Conservation (phyloP, 306 rosid genomes). For the Vicia faba region DNA sequence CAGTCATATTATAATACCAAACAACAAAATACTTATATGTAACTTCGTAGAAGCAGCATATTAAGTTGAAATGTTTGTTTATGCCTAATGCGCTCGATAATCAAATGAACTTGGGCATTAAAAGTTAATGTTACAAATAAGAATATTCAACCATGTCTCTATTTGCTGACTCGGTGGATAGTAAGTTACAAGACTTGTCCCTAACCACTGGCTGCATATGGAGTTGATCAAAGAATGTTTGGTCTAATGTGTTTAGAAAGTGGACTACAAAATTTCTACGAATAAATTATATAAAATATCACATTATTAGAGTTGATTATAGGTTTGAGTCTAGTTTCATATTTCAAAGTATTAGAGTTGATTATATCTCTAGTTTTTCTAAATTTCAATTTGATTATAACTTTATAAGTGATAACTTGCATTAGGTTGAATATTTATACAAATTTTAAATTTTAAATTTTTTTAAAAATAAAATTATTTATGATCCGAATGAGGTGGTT, state of each 20-base stretch:
- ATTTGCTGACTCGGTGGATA: conserved; percentile 32
- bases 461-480: no score
- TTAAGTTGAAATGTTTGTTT: conserved; percentile 39
- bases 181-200: conserved; percentile 5
- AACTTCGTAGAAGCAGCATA: conserved; percentile 38
- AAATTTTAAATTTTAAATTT: no score
- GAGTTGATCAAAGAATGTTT: conserved; percentile 15
- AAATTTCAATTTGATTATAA: no score
- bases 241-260: conserved; percentile 20
- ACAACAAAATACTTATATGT: conserved; percentile 25
- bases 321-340: not conserved
- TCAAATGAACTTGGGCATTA: conserved; percentile 28
- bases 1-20: conserved; percentile 36
- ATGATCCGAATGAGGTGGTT: no score
- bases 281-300: not conserved
- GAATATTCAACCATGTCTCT: conserved; percentile 37
- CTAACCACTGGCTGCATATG: conserved; percentile 17
- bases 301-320: not conserved
- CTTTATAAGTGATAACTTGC: no score
- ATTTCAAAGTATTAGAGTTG: not conserved
- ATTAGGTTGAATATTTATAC: no score
- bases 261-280: not conserved
- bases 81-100: not conserved
- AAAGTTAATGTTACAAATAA: conserved; percentile 7
- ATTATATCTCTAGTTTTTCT: not conserved